Base-by-base conservation (phyloP, 805 yeast species). In the Monosporozyma yasuniensis region DNA sequence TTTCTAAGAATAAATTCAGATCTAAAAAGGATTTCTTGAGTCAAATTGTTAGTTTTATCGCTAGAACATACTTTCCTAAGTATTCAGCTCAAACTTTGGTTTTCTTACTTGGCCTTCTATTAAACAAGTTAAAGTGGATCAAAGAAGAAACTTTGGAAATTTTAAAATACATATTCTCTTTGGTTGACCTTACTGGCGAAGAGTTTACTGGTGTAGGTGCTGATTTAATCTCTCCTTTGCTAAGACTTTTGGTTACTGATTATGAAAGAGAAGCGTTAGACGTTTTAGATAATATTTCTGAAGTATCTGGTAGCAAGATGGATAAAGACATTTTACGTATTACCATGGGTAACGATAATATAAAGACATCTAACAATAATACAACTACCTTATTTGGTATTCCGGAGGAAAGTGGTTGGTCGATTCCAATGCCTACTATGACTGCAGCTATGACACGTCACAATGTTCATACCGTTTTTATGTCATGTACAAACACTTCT, bases 381-480 rank as follows among this genome's bases (percentile, higher is more conserved):
- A 83, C 93, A 2, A 89, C 93, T 0, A 88, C 97, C 0, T 71
- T 93, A 49, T 95, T 89, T 70, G 99, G 99, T 14, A 82, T 91
- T 22, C 98, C 99, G 0, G 72, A 68, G 27, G 96, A 87, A 11
- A 81, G 84, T 60, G 99, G 99, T 1, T 93, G 99, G 99, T 83
- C 96, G 0, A 81, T 95, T 46, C 95, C 98, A 1, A 85, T 87
- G 91, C 96, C 99, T 2, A 87, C 91, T 0, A 80, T 88, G 42
- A 83, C 93, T 1, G 88, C 96, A 0, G 84, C 95, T 0, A 78
- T 86, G 14, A 87, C 98, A 1, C 73, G 97, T 56, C 87, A 87
- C 62, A 93, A 93, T 60, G 95, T 93, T 1, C 98, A 93, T 65
- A 90, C 98, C 0, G 98, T 93, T 3, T 93, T 87, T 62, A 81